These are phyloP conservation scores for Vigna trinervia DNA, from an alignment of 306 rosid species.

Conservation along the genomic window DNA sequence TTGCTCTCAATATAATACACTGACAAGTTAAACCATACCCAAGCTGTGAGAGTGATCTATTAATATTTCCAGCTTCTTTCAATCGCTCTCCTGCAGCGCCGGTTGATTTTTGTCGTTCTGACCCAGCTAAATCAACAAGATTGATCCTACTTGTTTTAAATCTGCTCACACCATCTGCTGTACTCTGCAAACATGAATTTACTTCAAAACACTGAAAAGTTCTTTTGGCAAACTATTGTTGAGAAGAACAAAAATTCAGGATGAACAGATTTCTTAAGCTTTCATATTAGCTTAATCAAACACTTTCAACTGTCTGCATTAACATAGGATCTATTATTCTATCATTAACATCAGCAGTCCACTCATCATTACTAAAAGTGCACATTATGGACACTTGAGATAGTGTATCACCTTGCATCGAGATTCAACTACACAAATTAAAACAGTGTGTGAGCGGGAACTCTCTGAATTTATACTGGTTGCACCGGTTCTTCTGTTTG, in stretches of 20 bases:
- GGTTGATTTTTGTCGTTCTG: conserved; percentile 89
- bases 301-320: not conserved
- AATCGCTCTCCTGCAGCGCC: conserved; percentile 99
- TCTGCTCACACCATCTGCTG: conserved; percentile 81
- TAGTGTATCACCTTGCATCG: conserved; percentile 78
- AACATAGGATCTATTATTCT: conserved; percentile 13
- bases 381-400: conserved; percentile 8
- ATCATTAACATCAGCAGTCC: conserved; percentile 4
- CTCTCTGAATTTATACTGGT: conserved; percentile 98
- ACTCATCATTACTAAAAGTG: too few species aligned
- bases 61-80: conserved; percentile 99
- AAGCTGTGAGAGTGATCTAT: conserved; percentile 97
- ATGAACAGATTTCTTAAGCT: conserved; percentile 7
- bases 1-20: conserved; percentile 19
- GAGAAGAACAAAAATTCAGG: conserved; percentile 5
- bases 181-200: conserved; percentile 64
- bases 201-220: conserved; percentile 38
- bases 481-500: conserved; percentile 94
- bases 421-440: conserved; percentile 94
- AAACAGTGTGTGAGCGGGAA: conserved; percentile 99
- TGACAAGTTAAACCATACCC: conserved; percentile 67
- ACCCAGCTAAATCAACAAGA: conserved; percentile 98
- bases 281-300: not conserved
- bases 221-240: conserved; percentile 12
- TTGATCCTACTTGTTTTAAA: conserved; percentile 96